Evolutionary conservation across 2,329 filamentous ascomycete species (phyloP).

Genomic region (Cytospora chrysosperma): DNA sequence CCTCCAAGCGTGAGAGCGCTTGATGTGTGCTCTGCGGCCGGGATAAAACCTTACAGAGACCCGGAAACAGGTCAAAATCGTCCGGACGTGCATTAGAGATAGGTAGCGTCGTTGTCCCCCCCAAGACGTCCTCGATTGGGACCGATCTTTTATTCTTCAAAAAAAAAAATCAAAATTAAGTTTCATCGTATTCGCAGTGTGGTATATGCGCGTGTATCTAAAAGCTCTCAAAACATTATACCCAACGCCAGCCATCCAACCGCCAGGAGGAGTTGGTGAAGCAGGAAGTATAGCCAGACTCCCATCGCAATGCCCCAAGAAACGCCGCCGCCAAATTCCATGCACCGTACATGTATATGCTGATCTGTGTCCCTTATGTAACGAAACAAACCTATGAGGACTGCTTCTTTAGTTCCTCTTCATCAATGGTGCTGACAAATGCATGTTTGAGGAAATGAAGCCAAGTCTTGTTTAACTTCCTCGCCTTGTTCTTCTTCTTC

Average conservation of each 20-base stretch:
- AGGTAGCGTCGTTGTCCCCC: no score
- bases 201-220: background rate
- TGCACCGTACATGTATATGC: background rate
- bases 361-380: background rate
- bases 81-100: no score
- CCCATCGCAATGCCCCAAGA: constrained; percentile 15
- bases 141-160: no score
- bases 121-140: no score
- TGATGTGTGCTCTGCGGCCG: no score
- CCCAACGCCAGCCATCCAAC: background rate
- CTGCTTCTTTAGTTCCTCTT: constrained; percentile 59
- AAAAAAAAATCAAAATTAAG: no score
- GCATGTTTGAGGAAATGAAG: constrained; percentile 73
- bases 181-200: background rate
- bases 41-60: no score
- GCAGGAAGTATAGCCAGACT: constrained; percentile 15
- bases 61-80: no score
- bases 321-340: constrained; percentile 13
- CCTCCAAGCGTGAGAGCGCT: no score
- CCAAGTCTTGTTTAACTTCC: constrained; percentile 69
- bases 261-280: background rate
- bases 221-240: background rate
- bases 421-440: constrained; percentile 71
- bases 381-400: constrained; percentile 20
- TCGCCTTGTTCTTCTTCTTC: constrained; percentile 52